These are phyloP conservation scores for Phaeomoniella chlamydospora DNA, from an alignment of 2,329 filamentous ascomycete species.

Conservation along the genomic window DNA sequence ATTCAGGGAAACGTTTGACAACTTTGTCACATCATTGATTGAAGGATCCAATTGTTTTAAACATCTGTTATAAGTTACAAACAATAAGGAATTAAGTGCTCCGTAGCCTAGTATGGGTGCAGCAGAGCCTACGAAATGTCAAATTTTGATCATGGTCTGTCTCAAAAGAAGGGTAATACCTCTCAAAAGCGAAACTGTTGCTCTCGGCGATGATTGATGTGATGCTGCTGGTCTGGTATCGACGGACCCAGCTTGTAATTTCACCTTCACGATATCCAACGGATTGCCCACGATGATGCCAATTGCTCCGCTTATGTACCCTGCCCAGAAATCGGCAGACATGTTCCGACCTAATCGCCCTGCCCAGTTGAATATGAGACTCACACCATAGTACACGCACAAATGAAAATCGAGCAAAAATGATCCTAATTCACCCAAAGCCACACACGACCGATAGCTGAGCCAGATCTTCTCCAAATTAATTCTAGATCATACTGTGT, in stretches of 20 bases:
- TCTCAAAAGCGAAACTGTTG: constrained; percentile 5
- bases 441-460: no score
- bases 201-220: constrained; percentile 3
- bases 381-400: no score
- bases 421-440: no score
- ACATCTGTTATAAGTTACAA: constrained; percentile 81
- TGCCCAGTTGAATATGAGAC: no score
- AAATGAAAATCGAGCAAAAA: no score
- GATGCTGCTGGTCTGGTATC: constrained; percentile 12
- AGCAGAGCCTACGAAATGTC: constrained; percentile 45
- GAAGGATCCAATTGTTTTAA: constrained; percentile 42
- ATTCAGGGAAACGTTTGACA: constrained; percentile 35
- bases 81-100: constrained; percentile 78
- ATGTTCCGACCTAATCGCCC: constrained; percentile 35
- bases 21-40: constrained; percentile 27
- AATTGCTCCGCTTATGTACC: constrained; percentile 72
- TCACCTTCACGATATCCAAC: constrained; percentile 65
- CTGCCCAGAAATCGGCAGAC: constrained; percentile 88
- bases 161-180: constrained; percentile 1
- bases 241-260: constrained; percentile 51
- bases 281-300: constrained; percentile 86
- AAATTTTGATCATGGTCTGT: neutral
- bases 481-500: no score
- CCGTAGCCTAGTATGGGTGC: constrained; percentile 83
- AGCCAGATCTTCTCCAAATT: no score